Evolutionary conservation across 495 filamentous ascomycete genomes (phyloP), one percentile per base, ranked within the genome.

Genomic region (Penicillium bialowiezense): DNA sequence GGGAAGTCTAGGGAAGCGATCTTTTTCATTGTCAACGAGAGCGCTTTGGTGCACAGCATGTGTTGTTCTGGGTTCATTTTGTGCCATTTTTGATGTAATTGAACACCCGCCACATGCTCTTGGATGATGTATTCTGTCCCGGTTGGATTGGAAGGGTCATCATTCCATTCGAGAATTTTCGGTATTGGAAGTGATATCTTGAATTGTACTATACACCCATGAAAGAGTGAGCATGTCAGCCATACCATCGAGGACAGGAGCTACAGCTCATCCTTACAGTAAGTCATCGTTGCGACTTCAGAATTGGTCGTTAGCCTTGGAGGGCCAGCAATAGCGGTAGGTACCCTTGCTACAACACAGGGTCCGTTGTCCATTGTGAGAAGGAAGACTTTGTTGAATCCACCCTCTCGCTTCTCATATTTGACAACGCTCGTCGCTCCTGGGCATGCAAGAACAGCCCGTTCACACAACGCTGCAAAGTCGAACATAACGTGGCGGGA

Each of bases 71-170:
- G 37, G 48, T 54, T 59, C 71, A 78, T 74, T 35, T 37, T 42
- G 32, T 57, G 58, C 72, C 72, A 75, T 36, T 39, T 51, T 42
- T 70, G 47, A 42, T 71, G 63, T 46, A 76, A 32, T 33, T 59
- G 64, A 43, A 71, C 50, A 42, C 73, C 72, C 6, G 17, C 19
- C 3, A 58, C 65, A 57, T 70, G 58, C 51, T 75, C 68, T 56
- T 69, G 64, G 31, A 78, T 72, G 45, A 78, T 76, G 44, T 77
- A 76, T 48, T 78, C 72, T 10, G 51, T 52, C 20, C 72, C 69
- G 32, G 70, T 57, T 23, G 67, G 35, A 49, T 69, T 75, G 28
- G 59, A 65, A 7, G 53, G 51, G 38, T 69, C 41, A 50, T 73
- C 63, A 44, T 55, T 71, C 73, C 72, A 77, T 40, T 65, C 71